Conservation (phyloP, 108 stramenopile species). For the Poteriospumella lacustris region DNA sequence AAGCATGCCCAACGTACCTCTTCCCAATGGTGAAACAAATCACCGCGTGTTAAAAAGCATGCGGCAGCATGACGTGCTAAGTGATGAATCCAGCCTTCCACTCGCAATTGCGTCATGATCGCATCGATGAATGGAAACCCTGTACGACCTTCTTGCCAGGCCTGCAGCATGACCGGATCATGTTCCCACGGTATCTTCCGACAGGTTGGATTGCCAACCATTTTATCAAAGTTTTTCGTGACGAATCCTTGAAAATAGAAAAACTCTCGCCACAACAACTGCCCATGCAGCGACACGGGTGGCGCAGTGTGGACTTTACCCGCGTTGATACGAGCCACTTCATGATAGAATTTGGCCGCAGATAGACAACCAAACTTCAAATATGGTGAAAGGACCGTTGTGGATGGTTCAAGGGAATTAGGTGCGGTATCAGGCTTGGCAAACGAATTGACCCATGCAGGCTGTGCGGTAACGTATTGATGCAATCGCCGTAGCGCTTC, state of each 20-base stretch:
- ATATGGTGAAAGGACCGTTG: slow-evolving; percentile 48
- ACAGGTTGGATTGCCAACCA: slow-evolving; percentile 41
- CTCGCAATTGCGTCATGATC: slow-evolving; percentile 79
- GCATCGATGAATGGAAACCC: slow-evolving; percentile 97
- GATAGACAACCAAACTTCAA: slow-evolving; percentile 60
- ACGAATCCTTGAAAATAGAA: slow-evolving; percentile 75
- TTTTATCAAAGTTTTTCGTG: slow-evolving; percentile 60
- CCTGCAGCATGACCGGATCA: slow-evolving; percentile 59
- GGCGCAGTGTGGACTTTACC: slow-evolving; percentile 64
- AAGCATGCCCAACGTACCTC: slow-evolving; percentile 38
- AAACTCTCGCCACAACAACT: slow-evolving; percentile 88
- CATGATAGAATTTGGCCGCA: slow-evolving; percentile 48
- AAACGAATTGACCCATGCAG: slow-evolving; percentile 72
- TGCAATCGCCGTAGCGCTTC: slow-evolving; percentile 40
- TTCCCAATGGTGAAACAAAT: slow-evolving; percentile 90
- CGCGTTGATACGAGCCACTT: slow-evolving; percentile 34
- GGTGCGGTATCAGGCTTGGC: slow-evolving; percentile 91
- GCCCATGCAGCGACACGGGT: slow-evolving; percentile 85
- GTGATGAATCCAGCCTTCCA: slow-evolving; percentile 87
- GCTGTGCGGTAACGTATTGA: slow-evolving; percentile 6
- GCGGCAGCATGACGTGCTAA: slow-evolving; percentile 87
- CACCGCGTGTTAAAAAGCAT: slow-evolving; percentile 94
- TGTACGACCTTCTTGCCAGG: slow-evolving; percentile 81
- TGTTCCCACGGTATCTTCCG: slow-evolving; percentile 14
- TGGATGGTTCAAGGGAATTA: slow-evolving; percentile 61